Evolutionary conservation across 1,139 yeast species (phyloP).

Genomic region (Scheffersomyces quercinus): DNA sequence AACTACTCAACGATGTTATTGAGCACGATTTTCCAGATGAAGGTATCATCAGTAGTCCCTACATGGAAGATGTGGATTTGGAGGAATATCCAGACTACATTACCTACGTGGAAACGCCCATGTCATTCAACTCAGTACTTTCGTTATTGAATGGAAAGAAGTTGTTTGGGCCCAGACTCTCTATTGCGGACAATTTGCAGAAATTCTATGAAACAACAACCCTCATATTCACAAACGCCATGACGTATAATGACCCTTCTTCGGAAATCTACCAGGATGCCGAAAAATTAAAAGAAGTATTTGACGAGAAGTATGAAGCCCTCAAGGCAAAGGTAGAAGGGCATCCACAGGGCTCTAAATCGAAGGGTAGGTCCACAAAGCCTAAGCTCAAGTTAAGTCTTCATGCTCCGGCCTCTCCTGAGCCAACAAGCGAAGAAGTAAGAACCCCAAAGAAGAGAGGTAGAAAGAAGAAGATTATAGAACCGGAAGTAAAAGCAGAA

Average conservation of each 20-base stretch:
- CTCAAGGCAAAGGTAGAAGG: constrained; percentile 21
- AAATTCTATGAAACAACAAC: constrained; percentile 50
- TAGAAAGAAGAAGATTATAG: constrained; percentile 20
- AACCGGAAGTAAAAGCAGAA: constrained; percentile 18
- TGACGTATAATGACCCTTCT: constrained; percentile 55
- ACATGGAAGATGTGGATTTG: constrained; percentile 56
- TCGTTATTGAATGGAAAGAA: constrained; percentile 43
- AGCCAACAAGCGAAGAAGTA: constrained; percentile 9
- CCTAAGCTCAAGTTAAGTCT: constrained; percentile 26
- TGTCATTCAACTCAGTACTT: constrained; percentile 52
- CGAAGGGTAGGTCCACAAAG: constrained; percentile 26
- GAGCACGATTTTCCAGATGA: constrained; percentile 44
- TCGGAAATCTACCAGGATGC: constrained; percentile 62
- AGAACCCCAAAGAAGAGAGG: constrained; percentile 20
- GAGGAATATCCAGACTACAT: constrained; percentile 62
- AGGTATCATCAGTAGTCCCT: constrained; percentile 55
- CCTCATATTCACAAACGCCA: constrained; percentile 58
- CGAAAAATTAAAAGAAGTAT: constrained; percentile 38
- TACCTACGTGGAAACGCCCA: constrained; percentile 55
- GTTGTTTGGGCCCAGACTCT: constrained; percentile 29
- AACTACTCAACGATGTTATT: constrained; percentile 36
- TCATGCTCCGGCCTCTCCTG: constrained; percentile 6
- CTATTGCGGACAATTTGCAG: constrained; percentile 41
- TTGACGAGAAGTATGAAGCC: constrained; percentile 29
- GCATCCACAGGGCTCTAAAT: constrained; percentile 7